Conservation (phyloP, 768 basidiomycete species). For the Pleurotus ostreatus region DNA sequence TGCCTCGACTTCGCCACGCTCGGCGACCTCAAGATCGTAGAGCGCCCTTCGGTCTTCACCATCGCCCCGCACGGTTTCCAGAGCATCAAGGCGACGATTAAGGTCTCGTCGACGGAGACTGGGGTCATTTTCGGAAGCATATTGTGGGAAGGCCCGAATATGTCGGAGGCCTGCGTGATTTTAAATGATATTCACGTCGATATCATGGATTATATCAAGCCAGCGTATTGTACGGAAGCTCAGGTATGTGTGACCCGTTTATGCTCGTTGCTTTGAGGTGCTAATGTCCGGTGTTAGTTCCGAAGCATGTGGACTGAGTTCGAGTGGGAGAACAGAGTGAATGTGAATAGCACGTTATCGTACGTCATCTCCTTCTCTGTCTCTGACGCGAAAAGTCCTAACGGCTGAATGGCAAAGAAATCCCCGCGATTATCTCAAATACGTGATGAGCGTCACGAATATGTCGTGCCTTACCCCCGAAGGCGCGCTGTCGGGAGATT, state of each 20-base stretch:
- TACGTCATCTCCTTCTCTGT: slow-evolving; percentile 35
- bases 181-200: slow-evolving; percentile 97
- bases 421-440: slow-evolving; percentile 84
- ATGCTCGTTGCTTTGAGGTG: too few species aligned
- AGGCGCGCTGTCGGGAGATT: slow-evolving; percentile 92
- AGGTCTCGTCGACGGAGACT: slow-evolving; percentile 97
- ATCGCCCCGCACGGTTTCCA: slow-evolving; percentile 97
- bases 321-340: slow-evolving; percentile 99
- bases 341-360: slow-evolving; percentile 82
- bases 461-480: slow-evolving; percentile 97
- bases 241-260: slow-evolving; percentile 67
- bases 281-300: slow-evolving; percentile 48
- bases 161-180: slow-evolving; percentile 89
- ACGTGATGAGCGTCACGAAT: slow-evolving; percentile 96
- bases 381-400: background rate
- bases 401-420: slow-evolving; percentile 40
- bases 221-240: slow-evolving; percentile 91
- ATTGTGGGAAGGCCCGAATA: slow-evolving; percentile 88
- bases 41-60: slow-evolving; percentile 90
- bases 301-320: slow-evolving; percentile 99
- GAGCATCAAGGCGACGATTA: slow-evolving; percentile 97
- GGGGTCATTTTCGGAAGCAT: slow-evolving; percentile 99
- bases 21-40: slow-evolving; percentile 95
- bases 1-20: slow-evolving; percentile 97
- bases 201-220: slow-evolving; percentile 98